Conservation (phyloP, 2,329 filamentous ascomycete species). For the Cladosporium sp. region DNA sequence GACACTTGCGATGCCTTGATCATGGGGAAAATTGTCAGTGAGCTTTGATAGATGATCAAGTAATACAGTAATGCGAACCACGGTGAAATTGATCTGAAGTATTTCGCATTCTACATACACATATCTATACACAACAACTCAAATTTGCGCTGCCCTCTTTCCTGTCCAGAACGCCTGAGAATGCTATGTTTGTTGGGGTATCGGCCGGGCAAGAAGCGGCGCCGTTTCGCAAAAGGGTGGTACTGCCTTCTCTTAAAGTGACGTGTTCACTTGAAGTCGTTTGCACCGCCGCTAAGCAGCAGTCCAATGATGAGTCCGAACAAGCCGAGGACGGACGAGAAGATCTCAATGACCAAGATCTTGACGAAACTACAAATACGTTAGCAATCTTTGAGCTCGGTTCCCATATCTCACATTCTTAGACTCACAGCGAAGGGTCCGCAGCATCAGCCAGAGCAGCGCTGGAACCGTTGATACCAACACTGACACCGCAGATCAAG, state of each 20-base stretch:
- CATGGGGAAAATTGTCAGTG: constrained; percentile 60
- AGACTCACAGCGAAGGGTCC: constrained; percentile 78
- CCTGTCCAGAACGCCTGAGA: constrained; percentile 16
- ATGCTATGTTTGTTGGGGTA: constrained; percentile 17
- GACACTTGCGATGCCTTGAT: constrained; percentile 73
- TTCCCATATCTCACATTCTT: not conserved
- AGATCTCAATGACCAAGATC: constrained; percentile 98
- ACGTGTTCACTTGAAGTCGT: constrained; percentile 59
- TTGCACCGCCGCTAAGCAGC: constrained; percentile 79
- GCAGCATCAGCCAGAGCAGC: constrained; percentile 95
- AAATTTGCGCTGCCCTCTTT: constrained; percentile 4
- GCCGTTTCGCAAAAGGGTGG: not conserved
- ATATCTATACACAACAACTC: constrained; percentile 18
- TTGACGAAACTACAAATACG: constrained; percentile 77
- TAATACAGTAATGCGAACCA: not conserved
- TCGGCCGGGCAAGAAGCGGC: not conserved
- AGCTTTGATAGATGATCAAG: constrained; percentile 21
- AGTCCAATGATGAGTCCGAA: constrained; percentile 96
- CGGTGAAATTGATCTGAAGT: not conserved
- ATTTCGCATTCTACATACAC: constrained; percentile 16
- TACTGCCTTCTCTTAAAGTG: not conserved
- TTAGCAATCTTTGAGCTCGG: constrained; percentile 17
- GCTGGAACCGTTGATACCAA: constrained; percentile 97
- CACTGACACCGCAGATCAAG: constrained; percentile 89
- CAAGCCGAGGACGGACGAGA: constrained; percentile 93